These are phyloP conservation scores for Liriodendron chinense DNA, from an alignment of 164 flowering plant species.

Conservation along the genomic window DNA sequence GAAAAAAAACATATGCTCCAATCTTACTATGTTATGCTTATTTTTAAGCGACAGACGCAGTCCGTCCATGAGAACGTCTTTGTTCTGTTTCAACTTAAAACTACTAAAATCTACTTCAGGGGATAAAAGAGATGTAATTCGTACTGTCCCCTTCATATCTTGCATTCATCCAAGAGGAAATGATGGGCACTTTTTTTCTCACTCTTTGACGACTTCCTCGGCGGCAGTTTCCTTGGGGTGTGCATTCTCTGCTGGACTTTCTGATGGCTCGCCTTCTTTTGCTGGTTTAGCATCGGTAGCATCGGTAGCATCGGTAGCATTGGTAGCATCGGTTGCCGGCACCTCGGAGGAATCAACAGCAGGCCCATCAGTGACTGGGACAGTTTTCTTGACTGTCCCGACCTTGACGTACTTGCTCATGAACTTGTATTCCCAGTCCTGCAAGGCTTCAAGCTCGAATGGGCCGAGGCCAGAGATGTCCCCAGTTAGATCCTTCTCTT, in stretches of 20 bases:
- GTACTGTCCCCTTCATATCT: not conserved
- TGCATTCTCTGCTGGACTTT: slow-evolving; percentile 10
- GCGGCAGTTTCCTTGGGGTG: slow-evolving; percentile 16
- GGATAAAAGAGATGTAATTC: not conserved
- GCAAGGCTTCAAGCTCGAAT: slow-evolving; percentile 87
- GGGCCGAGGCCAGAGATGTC: slow-evolving; percentile 88
- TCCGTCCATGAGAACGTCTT: too few relatives aligned
- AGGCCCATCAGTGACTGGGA: slow-evolving; percentile 33
- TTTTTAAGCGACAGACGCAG: too few relatives aligned
- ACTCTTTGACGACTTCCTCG: slow-evolving; percentile 3
- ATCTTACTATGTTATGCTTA: too few relatives aligned
- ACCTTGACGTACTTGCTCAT: slow-evolving; percentile 95
- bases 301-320: too few relatives aligned
- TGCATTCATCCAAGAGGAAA: not conserved
- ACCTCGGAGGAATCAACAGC: slow-evolving; percentile 29
- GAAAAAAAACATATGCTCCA: too few relatives aligned
- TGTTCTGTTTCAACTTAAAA: too few relatives aligned
- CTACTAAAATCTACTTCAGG: too few relatives aligned
- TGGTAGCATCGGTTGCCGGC: not conserved
- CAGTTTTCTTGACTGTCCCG: slow-evolving; percentile 57
- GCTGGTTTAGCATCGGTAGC: slow-evolving; percentile 26
- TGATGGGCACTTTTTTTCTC: not conserved
- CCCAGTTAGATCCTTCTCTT: slow-evolving; percentile 85
- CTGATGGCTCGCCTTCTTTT: slow-evolving; percentile 24
- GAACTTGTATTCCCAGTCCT: slow-evolving; percentile 98